phyloP scores from a whole-genome alignment of 805 yeast genomes.

The Candida khao-thaluensis region DNA sequence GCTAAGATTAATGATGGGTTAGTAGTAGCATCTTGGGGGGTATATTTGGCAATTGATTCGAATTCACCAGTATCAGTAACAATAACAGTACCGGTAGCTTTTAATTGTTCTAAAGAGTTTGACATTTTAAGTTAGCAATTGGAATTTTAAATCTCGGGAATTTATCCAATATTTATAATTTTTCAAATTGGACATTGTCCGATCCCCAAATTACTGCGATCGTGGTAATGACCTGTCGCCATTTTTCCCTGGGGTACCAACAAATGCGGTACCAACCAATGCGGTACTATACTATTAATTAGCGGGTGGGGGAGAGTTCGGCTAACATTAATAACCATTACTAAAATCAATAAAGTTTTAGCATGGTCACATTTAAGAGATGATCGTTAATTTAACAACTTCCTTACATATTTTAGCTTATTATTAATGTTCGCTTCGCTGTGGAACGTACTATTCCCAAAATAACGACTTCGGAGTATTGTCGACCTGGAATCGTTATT shows the following conservation, averaged over 20 bases:
- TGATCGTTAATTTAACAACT: too few species aligned
- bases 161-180: conserved; percentile 7
- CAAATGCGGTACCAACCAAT: background rate
- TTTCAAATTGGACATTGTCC: conserved; percentile 5
- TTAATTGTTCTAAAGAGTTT: conserved; percentile 81
- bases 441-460: conserved; percentile 1
- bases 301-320: background rate
- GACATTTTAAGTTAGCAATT: conserved; percentile 4
- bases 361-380: too few species aligned
- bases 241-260: background rate
- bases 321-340: background rate
- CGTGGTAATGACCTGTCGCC: background rate
- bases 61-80: conserved; percentile 99
- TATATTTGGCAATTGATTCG: conserved; percentile 94
- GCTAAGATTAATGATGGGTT: conserved; percentile 97
- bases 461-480: conserved; percentile 3
- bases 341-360: too few species aligned
- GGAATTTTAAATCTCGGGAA: conserved; percentile 3
- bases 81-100: conserved; percentile 92
- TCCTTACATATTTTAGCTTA: background rate
- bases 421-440: background rate
- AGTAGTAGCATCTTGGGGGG: conserved; percentile 99
- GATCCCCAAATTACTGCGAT: conserved; percentile 1
- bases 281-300: background rate
- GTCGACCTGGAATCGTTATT: conserved; percentile 4